Conservation (phyloP, 306 rosid species). For the Castanea mollissima region DNA sequence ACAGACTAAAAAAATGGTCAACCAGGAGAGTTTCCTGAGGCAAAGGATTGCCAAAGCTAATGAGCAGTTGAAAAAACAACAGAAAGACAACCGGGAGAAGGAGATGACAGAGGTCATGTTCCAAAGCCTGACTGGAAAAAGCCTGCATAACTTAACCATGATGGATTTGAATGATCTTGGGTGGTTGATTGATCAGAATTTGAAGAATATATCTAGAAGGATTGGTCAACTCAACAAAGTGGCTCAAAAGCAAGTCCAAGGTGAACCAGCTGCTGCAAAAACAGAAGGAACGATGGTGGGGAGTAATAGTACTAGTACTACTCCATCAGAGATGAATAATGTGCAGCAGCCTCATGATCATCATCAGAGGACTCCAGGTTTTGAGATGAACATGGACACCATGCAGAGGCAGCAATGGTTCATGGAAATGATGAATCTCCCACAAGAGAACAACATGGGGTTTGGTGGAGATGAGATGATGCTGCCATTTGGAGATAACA, state of each 20-base stretch:
- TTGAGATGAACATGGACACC: not conserved
- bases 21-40: constrained; percentile 27
- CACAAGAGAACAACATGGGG: constrained; percentile 7
- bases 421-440: constrained; percentile 2
- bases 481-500: constrained; percentile 4
- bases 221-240: constrained; percentile 4
- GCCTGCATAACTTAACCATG: constrained; percentile 13
- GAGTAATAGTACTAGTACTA: no score
- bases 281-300: not conserved
- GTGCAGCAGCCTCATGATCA: not conserved
- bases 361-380: not conserved
- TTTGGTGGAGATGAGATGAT: constrained; percentile 23
- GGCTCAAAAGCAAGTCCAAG: no score
- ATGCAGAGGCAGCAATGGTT: constrained; percentile 18
- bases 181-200: constrained; percentile 26
- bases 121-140: constrained; percentile 5
- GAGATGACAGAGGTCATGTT: constrained; percentile 29
- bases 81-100: constrained; percentile 22
- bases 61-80: constrained; percentile 28
- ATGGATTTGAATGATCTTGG: constrained; percentile 28
- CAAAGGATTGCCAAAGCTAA: constrained; percentile 20
- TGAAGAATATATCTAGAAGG: constrained; percentile 17
- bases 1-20: constrained; percentile 35
- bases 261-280: not conserved
- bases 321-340: not conserved